These are phyloP conservation scores for Trichoderma breve DNA, from an alignment of 2,329 filamentous ascomycete species.

Conservation along the genomic window DNA sequence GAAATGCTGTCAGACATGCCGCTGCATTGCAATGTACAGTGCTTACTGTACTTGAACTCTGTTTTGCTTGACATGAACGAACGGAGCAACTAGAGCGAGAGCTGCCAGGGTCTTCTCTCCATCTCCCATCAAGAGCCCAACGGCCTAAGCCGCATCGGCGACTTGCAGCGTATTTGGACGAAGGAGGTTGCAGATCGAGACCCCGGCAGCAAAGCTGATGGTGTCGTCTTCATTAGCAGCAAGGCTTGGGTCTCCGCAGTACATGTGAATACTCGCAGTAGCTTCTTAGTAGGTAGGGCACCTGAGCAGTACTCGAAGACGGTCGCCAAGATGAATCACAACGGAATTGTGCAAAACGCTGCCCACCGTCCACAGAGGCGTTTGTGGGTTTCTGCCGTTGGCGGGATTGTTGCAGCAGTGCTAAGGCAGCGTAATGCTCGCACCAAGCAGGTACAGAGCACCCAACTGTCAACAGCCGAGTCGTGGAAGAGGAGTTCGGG, in stretches of 20 bases:
- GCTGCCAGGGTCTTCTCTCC: neutral
- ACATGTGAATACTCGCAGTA: neutral
- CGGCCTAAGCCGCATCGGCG: neutral
- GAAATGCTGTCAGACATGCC: neutral
- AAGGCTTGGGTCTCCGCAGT: neutral
- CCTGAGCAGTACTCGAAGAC: neutral
- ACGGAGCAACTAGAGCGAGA: neutral
- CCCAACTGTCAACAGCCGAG: constrained; percentile 1
- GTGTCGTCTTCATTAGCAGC: neutral
- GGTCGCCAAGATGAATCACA: neutral
- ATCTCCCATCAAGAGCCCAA: neutral
- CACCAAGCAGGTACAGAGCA: constrained; percentile 8
- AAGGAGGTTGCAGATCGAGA: neutral
- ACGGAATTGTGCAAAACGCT: neutral
- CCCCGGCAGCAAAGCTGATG: neutral
- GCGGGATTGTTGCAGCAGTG: neutral
- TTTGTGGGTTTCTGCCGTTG: neutral
- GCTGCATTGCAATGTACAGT: neutral
- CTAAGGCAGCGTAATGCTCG: constrained; percentile 4
- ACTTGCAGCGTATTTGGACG: neutral
- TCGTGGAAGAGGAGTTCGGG: neutral
- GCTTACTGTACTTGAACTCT: neutral
- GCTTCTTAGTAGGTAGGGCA: neutral
- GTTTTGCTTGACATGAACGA: neutral
- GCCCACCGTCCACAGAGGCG: neutral